Base-by-base conservation (phyloP, 352 stramenopile genomes). In the Phytophthora quininea region DNA sequence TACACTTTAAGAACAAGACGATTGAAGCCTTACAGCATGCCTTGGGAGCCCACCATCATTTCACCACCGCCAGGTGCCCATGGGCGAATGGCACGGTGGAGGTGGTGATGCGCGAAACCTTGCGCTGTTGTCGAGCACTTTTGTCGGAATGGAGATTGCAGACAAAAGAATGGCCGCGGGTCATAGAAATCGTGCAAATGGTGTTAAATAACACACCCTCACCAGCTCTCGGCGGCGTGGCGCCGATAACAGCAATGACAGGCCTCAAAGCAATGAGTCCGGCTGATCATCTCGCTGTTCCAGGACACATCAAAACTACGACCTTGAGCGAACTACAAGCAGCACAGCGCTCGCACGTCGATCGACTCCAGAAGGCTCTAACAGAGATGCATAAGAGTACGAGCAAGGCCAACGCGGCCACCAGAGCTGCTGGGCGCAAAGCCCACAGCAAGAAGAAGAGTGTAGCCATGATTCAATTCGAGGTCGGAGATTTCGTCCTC, bases 401-500 rank as follows among this genome's bases (percentile, higher is more conserved):
- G 3, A 14, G 12, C 12, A 49, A 27, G 9, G 5, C 42, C 4
- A 43, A 46, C 47, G 8, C 14, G 12, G 33, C 10, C 19, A 31
- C 9, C 5, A 47, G 35, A n/a, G 51, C 51, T 14, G 38, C 38
- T 4, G 45, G 27, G 3, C 27, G 14, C 27, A 46, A 51, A 38
- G 37, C 4, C 9, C 37, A 29, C 10, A 14, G 11, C 27, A 42
- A 62, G 9, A 58, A 52, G 45, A 15, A 30, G 30, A 49, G 54
- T 14, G 33, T 38, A 0, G 29, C 31, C 2, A 61, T 62, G 57
- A 49, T 49, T 4, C 63, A 71, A n/a, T 62, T 71, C 45, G 63
- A 50, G 9, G 40, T 66, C 2, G 55, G 63, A 3, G 63, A 71
- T 31, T 71, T 43, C 33, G 63, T 71, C 0, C 9, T 71, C n/a